Base-by-base conservation (phyloP, 495 filamentous ascomycete species). In the Hypoxylon fuscum region DNA sequence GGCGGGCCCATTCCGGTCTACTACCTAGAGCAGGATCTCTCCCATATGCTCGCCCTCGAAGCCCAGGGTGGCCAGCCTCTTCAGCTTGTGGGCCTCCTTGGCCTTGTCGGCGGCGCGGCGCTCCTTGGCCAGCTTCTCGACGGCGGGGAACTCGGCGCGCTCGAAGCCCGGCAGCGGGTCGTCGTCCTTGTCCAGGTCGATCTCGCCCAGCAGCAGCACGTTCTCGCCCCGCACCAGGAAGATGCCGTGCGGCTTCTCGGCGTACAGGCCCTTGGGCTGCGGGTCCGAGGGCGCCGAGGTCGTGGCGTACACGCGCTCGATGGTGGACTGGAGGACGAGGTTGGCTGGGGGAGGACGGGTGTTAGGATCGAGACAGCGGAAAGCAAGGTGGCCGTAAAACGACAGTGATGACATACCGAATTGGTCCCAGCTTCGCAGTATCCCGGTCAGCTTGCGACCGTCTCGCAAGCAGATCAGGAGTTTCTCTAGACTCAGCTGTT, bases 381-480 rank as follows among this genome's bases (percentile, higher is more conserved):
- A 17, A 21, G 48, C 25, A 32, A 47, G 32, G n/a, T 10, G 43
- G 22, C 25, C 29, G n/a, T n/a, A n/a, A 34, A 49, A 61, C 15
- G 47, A 66, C 40, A 44, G 46, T 7, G 31, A 4, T 2, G 10
- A 64, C 82, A 66, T 88, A 95, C 93, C 93, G 71, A 96, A 97
- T 74, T 98, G 95, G 77, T 98, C 95, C 93, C 96, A 98, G 69
- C 92, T 96, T 64, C 95, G 81, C 67, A 98, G 76, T 9, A 98
- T 91, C 15, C 95, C 95, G 47, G 95, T 90, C 59, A 97, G 79
- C 76, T 97, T 97, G 56, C 93, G 85, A 32, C 96, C 95, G 75
- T 98, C 95, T 51, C 95, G 87, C 49, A 98, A 82, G 8, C 92
- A 85, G 40, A 98, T 81, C 69, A 96, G 83, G 29, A 98, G 85